Evolutionary conservation across 495 filamentous ascomycete genomes (phyloP), one percentile per base, ranked within the genome.

Genomic region (Podospora comata): DNA sequence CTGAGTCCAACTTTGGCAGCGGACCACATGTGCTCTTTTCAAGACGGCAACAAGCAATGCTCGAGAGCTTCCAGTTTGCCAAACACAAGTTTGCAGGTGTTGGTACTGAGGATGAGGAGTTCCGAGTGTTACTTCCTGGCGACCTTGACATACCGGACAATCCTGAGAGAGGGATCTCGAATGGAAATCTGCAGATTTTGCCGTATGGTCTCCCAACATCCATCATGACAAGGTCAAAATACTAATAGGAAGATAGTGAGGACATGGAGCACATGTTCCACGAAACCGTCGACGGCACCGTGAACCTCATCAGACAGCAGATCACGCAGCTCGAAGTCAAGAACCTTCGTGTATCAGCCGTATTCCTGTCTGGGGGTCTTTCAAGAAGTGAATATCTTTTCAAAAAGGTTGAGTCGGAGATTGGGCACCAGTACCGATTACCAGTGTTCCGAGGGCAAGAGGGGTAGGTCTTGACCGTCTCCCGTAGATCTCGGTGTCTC

Each of bases 361-460:
- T 58, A 7, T 58, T 58, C 19, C 18, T 58, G 18, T 58, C 55
- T 19, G 55, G 55, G 0, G 55, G 55, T 20, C 55, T 58, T 2
- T 58, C 55, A 9, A 58, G 55, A 58, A 58, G 55, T 58, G 55
- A 58, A 58, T 58, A 58, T 18, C 55, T 58, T 15, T 58, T 58
- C 55, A 58, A 58, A n/a, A 58, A 58, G 23, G 55, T 58, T 9
- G 55, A 58, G 55, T 19, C 19, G 6, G 55, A 58, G n/a, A 58
- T 58, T 20, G 55, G 23, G 7, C 55, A 58, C 55, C 55, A 26
- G n/a, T 23, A 26, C n/a, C n/a, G 23, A 26, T 26, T 58, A n/a
- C 55, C 55, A 5, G n/a, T 58, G 15, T 26, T 58, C 6, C n/a
- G 55, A 11, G 55, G 55, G 6, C n/a, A 58, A 18, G 23, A 58